Percentiles rank a stretch among this genome's conserved stretches.
These are phyloP conservation scores for Vigna reflexopilosa DNA, from an alignment of 306 rosid species.

Conservation along the genomic window DNA sequence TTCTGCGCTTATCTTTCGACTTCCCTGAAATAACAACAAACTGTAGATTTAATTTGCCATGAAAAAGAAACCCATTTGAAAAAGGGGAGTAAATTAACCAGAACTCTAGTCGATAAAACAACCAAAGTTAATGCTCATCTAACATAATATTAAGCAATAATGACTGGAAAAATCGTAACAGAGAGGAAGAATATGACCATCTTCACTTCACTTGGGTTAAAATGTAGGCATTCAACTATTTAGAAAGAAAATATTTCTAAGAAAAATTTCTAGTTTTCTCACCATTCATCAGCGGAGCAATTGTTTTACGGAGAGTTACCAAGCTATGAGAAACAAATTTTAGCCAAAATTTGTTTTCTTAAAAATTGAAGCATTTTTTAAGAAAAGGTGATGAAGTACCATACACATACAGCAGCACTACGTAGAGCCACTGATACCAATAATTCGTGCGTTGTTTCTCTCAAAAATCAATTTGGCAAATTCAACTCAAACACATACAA, in stretches of 20 bases:
- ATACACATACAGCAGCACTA: background rate
- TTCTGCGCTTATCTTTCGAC: conserved; percentile 70
- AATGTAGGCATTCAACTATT: conserved; percentile 12
- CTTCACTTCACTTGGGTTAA: background rate
- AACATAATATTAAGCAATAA: conserved; percentile 17
- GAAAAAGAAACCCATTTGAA: conserved; percentile 16
- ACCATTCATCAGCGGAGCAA: conserved; percentile 1
- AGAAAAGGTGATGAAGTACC: background rate
- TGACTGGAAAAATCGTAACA: background rate
- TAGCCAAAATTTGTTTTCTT: background rate
- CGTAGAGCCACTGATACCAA: conserved; percentile 28
- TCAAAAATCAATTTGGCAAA: conserved; percentile 5
- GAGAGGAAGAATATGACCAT: conserved; percentile 17
- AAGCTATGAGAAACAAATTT: background rate
- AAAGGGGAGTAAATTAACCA: conserved; percentile 25
- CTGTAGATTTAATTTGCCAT: conserved; percentile 22
- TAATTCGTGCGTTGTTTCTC: background rate
- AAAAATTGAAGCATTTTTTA: conserved; percentile 22
- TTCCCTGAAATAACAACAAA: conserved; percentile 60
- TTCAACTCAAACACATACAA: background rate
- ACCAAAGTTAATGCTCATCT: background rate
- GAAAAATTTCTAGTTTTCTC: conserved; percentile 6
- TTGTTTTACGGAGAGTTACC: conserved; percentile 1
- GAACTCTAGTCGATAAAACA: conserved; percentile 6
- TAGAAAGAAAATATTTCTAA: conserved; percentile 2